Percentiles rank a stretch among this genome's conserved stretches.
phyloP scores from a whole-genome alignment of 257 asterid species.

The Solanum medicagineum region DNA sequence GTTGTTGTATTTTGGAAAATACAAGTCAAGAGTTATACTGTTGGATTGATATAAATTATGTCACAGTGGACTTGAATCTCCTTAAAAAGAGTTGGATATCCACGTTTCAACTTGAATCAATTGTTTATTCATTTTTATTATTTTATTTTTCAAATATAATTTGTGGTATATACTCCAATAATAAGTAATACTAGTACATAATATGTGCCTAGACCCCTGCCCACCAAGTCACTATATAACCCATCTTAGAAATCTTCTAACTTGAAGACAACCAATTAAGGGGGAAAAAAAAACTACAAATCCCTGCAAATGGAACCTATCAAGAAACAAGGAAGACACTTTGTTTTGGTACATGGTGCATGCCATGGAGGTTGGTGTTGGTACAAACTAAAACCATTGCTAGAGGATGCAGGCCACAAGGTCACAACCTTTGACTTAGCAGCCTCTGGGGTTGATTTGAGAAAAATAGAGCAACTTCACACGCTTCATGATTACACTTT shows the following conservation, averaged over 20 bases:
- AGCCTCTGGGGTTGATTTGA: constrained; percentile 6
- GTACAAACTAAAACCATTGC: constrained; percentile 3
- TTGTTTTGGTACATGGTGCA: constrained; percentile 11
- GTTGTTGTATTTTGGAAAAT: too few relatives aligned
- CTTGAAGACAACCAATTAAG: neutral
- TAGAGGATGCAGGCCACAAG: constrained; percentile 4
- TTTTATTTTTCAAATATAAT: too few relatives aligned
- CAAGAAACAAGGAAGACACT: neutral
- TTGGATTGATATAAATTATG: too few relatives aligned
- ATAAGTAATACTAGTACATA: too few relatives aligned
- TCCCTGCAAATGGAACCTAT: neutral
- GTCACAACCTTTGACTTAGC: constrained; percentile 9
- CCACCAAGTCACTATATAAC: neutral
- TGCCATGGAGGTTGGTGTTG: constrained; percentile 19
- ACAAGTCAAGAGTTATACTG: too few relatives aligned
- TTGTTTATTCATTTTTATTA: too few relatives aligned
- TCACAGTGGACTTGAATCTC: too few relatives aligned
- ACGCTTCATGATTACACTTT: constrained; percentile 7
- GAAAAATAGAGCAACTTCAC: neutral
- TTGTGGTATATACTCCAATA: too few relatives aligned
- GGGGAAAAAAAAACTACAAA: neutral
- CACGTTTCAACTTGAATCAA: too few relatives aligned
- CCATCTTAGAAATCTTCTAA: neutral
- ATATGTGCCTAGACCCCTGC: too few relatives aligned
- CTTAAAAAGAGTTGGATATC: too few relatives aligned